Base-by-base conservation (phyloP, 768 basidiomycete genomes). In the Xanthoconium purpureum region DNA sequence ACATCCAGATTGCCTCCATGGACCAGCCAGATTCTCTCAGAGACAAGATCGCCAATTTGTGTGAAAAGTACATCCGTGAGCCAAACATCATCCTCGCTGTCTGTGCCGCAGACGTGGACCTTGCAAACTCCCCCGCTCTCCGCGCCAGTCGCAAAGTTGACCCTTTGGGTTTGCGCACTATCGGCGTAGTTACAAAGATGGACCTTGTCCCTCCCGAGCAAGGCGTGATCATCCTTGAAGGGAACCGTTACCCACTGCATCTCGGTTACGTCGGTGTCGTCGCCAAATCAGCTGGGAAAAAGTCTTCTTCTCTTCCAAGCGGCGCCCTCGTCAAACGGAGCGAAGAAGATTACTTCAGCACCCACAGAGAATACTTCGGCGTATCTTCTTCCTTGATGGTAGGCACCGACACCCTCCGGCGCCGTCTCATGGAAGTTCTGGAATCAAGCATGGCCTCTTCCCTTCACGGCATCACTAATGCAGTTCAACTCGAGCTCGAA, bases 41-140 rank as follows among this genome's bases (percentile, higher is more conserved):
- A 70, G 93, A 96, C 66, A 96, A 98, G 73, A 96, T 99, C 58
- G 78, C 89, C 0, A 65, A 69, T 10, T 77, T 99, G 1, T 98
- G 97, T 73, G 97, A 98, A 54, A 91, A 87, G 69, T 99, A 99
- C 71, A 99, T 99, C 65, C 85, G 91, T n/a, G 94, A 98, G 69
- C 96, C 97, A n/a, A 99, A 99, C 72, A 94, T 99, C 72, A 89
- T 98, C 63, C 83, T 99, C n/a, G 96, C 97, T 6, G 92, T 99
- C 17, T 99, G 97, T 69, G 91, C 97, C 9, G 97, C 97, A 9
- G 95, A 99, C 70, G 97, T 99, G 53, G 97, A 99, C 75, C 81
- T 99, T 13, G 97, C 97, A 57, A 99, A 99, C 72, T 97, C 94
- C 0, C 95, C 97, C 8, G 97, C 97, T 0, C 77, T 99, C 48